A percentile compares a stretch with the other conserved stretches of the same genome.
These are phyloP conservation scores for Xylaria acuta DNA, from an alignment of 495 filamentous ascomycete species.

Conservation along the genomic window DNA sequence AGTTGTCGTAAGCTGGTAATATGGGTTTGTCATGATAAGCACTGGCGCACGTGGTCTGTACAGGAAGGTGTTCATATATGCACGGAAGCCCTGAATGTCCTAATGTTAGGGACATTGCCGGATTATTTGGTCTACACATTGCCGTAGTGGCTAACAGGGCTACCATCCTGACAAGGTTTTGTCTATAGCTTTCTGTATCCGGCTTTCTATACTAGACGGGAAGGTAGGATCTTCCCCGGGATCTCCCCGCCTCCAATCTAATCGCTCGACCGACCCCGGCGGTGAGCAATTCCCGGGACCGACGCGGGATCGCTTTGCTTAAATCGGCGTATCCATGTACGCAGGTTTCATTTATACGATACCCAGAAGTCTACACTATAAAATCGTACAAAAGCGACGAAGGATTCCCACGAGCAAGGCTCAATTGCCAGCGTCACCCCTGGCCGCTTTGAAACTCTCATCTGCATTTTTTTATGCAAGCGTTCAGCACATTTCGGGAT, in stretches of 20 bases:
- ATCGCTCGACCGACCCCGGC: constrained; percentile 1
- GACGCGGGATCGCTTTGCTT: background rate
- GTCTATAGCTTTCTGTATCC: background rate
- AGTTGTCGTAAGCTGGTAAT: background rate
- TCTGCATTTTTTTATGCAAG: background rate
- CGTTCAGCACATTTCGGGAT: background rate
- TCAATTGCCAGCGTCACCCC: background rate
- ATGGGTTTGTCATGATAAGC: too few species aligned
- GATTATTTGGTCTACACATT: too few species aligned
- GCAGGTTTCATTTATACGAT: background rate
- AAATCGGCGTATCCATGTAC: background rate
- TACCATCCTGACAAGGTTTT: too few species aligned
- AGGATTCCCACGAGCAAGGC: background rate
- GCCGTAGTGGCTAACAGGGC: too few species aligned
- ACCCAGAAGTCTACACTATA: background rate
- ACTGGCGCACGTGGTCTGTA: too few species aligned
- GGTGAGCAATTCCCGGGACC: background rate
- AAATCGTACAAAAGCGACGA: background rate
- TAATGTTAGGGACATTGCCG: too few species aligned
- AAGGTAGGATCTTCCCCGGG: constrained; percentile 8
- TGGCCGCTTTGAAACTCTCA: constrained; percentile 3
- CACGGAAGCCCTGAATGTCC: too few species aligned
- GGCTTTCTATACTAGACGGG: background rate
- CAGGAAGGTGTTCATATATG: too few species aligned
- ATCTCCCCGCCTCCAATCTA: background rate